phyloP scores from a whole-genome alignment of 495 filamentous ascomycete genomes.

The Umbilicaria muhlenbergii region DNA sequence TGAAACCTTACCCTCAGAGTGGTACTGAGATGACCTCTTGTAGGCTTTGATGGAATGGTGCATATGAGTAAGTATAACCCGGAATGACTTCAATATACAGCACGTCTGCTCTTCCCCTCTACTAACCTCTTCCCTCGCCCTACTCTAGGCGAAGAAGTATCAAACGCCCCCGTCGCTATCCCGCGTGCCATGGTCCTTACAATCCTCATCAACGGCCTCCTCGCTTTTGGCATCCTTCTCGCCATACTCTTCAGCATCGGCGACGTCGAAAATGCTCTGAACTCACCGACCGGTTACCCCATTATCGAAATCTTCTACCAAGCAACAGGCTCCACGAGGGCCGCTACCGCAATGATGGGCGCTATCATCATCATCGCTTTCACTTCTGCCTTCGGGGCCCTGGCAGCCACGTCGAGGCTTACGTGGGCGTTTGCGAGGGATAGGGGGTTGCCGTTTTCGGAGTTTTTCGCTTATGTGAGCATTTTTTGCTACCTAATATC shows the following conservation, averaged over 20 bases:
- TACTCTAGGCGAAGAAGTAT: conserved; percentile 36
- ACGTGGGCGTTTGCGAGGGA: conserved; percentile 41
- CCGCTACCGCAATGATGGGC: conserved; percentile 27
- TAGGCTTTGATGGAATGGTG: conserved; percentile 26
- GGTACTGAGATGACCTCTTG: conserved; percentile 4
- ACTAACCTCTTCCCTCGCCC: neutral
- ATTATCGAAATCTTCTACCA: conserved; percentile 33
- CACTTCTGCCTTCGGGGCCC: conserved; percentile 16
- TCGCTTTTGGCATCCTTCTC: conserved; percentile 32
- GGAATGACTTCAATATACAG: neutral
- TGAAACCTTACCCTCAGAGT: conserved; percentile 8
- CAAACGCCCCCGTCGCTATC: conserved; percentile 25
- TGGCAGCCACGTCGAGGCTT: conserved; percentile 34
- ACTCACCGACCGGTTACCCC: conserved; percentile 24
- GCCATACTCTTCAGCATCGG: conserved; percentile 30
- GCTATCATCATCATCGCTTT: conserved; percentile 24
- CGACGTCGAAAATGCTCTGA: conserved; percentile 21
- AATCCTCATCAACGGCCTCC: conserved; percentile 26
- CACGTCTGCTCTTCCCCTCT: neutral
- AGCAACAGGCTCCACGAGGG: conserved; percentile 18
- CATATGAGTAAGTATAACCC: conserved; percentile 18
- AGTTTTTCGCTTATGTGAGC: conserved; percentile 32
- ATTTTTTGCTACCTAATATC: neutral
- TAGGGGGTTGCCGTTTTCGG: conserved; percentile 34
- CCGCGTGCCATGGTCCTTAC: conserved; percentile 29